Conservation (phyloP, 2,329 filamentous ascomycete genomes). For the Fusarium luffae region DNA sequence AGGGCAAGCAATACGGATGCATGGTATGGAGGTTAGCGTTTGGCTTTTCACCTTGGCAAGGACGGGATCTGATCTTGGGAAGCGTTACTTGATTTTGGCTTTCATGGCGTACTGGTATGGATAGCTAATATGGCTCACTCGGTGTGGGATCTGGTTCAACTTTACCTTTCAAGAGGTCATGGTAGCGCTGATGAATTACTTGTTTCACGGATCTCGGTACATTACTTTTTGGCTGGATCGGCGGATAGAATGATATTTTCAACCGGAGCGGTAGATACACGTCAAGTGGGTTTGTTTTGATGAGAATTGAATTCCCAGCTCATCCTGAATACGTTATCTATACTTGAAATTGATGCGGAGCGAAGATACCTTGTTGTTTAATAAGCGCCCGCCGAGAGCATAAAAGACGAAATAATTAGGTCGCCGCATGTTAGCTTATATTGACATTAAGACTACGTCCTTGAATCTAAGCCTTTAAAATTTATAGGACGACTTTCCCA, state of each 20-base stretch:
- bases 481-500: too few relatives aligned
- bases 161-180: slow-evolving; percentile 8
- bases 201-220: slow-evolving; percentile 6
- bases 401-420: background rate
- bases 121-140: slow-evolving; percentile 15
- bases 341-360: background rate
- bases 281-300: background rate
- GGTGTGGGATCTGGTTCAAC: slow-evolving; percentile 10
- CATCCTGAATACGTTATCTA: background rate
- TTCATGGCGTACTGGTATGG: slow-evolving; percentile 39
- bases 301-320: background rate
- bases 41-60: slow-evolving; percentile 11
- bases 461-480: background rate
- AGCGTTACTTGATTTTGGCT: slow-evolving; percentile 28
- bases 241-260: slow-evolving; percentile 26
- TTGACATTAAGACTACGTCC: background rate
- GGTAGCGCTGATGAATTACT: slow-evolving; percentile 12
- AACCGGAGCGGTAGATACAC: background rate
- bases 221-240: slow-evolving; percentile 19
- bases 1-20: slow-evolving; percentile 38
- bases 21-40: slow-evolving; percentile 33
- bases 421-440: background rate
- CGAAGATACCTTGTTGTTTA: background rate
- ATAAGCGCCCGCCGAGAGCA: too few relatives aligned
- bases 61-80: slow-evolving; percentile 19